Evolutionary conservation across 176 grass and related monocot genomes (phyloP).

Genomic region (Phragmites australis): DNA sequence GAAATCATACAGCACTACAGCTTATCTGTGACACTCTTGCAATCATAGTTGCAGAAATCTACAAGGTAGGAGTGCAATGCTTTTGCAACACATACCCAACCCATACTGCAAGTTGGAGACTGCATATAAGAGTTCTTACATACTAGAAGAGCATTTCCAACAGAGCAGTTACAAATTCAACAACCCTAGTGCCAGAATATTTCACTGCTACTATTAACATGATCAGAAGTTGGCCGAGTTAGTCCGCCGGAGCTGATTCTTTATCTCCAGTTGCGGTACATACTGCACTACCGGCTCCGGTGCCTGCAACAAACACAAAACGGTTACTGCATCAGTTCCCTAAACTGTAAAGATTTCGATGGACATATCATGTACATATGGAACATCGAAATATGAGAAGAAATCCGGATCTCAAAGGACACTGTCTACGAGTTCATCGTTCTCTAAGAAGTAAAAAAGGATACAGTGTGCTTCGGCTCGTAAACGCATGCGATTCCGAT

Average conservation of each 20-base stretch:
- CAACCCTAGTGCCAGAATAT: constrained; percentile 16
- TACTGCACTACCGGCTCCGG: constrained; percentile 53
- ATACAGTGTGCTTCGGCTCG: constrained; percentile 3
- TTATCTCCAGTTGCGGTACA: constrained; percentile 55
- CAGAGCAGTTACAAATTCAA: constrained; percentile 40
- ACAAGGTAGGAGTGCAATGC: constrained; percentile 15
- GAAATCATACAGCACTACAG: constrained; percentile 7
- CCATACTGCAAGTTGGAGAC: constrained; percentile 37
- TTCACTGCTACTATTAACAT: constrained; percentile 34
- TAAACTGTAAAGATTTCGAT: background rate
- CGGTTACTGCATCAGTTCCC: background rate
- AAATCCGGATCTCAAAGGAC: constrained; percentile 31
- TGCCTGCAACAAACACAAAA: constrained; percentile 50
- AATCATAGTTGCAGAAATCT: constrained; percentile 28
- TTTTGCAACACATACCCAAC: constrained; percentile 11
- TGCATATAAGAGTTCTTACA: constrained; percentile 39
- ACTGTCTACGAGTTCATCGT: constrained; percentile 20
- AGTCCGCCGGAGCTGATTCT: constrained; percentile 61
- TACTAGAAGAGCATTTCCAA: constrained; percentile 34
- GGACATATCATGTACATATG: background rate
- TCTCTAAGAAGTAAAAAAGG: constrained; percentile 8
- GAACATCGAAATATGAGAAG: constrained; percentile 3
- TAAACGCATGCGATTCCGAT: constrained; percentile 19
- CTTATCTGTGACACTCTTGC: constrained; percentile 9
- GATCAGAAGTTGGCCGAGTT: constrained; percentile 81